Base-by-base conservation (phyloP, 441 rosid genomes). In the Kokia cookei region DNA sequence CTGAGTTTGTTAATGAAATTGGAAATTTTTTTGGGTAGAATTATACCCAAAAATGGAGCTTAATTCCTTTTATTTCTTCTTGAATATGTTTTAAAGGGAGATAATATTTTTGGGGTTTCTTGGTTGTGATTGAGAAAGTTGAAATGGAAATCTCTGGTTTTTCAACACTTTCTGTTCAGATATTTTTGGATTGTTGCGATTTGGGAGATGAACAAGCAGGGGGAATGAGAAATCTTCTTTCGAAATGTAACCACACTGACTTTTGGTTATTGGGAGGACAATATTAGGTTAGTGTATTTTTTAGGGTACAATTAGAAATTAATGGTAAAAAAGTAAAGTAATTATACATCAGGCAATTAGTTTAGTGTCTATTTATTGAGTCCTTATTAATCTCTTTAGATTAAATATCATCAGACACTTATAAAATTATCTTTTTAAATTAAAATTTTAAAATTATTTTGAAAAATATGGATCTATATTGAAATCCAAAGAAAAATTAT, bases 1-100 rank as follows among this genome's bases (percentile, higher is more conserved):
- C 50, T 48, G 24, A 67, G 58, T 67, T 67, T 67, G 71, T 48
- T 67, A 67, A 47, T n/a, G 58, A 57, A 27, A 48, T 48, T 48
- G 71, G 58, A 67, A 67, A 42, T 42, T 35, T 35, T 35, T 29
- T 29, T 4, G 40, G 40, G 40, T 35, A 35, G 40, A 35, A 35
- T 35, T 47, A 65, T 14, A 45, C 13, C 55, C 11, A 65, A 65
- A 35, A 65, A 45, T 24, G 22, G 11, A 65, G 55, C 35, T 35
- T 26, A 32, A 9, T 37, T 37, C n/a, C 42, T 29, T n/a, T 26
- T 61, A 9, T 37, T 37, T 37, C 42, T n/a, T 35, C 9, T 62
- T 7, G 10, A 35, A 63, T 0, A 15, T 4, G 17, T n/a, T 29
- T 15, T 15, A 35, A 3, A 14, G 1, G 8, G 40, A 37, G 40